phyloP scores from a whole-genome alignment of 176 grass and related monocot genomes.

The Echinochloa phyllopogon region DNA sequence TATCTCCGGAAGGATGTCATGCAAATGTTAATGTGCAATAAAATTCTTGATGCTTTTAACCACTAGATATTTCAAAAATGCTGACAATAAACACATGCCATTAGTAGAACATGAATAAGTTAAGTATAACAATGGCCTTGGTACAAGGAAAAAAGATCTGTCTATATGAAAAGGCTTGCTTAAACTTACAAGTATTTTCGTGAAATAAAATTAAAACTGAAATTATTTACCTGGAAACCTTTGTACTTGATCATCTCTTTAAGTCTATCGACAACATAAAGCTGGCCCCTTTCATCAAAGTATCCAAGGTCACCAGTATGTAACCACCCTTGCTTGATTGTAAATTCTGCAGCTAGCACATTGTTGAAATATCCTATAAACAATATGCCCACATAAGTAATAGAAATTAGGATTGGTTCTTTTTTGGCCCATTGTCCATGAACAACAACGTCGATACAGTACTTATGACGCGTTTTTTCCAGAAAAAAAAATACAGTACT shows the following conservation, averaged over 20 bases:
- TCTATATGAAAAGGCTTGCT: background rate
- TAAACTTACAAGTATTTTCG: background rate
- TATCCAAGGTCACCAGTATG: conserved; percentile 95
- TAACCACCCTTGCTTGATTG: conserved; percentile 85
- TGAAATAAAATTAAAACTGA: background rate
- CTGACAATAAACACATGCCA: background rate
- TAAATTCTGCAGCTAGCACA: conserved; percentile 75
- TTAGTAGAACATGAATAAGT: background rate
- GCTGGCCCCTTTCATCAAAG: conserved; percentile 66
- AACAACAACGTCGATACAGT: background rate
- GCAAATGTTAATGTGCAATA: background rate
- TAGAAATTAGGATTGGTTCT: background rate
- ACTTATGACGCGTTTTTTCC: too few relatives aligned
- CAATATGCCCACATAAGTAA: background rate
- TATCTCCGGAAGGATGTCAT: background rate
- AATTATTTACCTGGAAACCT: conserved; percentile 75
- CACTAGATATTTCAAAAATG: background rate
- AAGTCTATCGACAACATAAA: conserved; percentile 91
- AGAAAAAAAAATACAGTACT: background rate
- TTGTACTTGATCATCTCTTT: conserved; percentile 99
- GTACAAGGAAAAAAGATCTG: background rate
- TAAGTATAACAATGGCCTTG: background rate
- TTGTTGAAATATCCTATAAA: conserved; percentile 90
- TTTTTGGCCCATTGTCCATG: background rate
- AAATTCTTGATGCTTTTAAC: background rate